phyloP scores from a whole-genome alignment of 495 filamentous ascomycete species.

The Penicillium macrosclerotiorum region DNA sequence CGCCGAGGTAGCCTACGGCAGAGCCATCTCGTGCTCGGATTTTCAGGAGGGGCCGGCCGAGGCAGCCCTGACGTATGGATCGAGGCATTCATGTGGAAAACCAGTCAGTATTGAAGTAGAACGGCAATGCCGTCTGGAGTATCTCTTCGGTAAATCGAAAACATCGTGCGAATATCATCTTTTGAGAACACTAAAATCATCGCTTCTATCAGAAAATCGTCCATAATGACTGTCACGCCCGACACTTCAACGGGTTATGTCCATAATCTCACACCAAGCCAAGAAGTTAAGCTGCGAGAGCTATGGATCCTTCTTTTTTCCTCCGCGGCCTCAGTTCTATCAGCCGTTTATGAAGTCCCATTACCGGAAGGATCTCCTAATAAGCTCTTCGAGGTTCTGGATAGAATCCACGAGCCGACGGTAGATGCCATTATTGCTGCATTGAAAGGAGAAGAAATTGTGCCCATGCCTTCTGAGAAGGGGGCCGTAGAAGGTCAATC shows the following conservation, averaged over 20 bases:
- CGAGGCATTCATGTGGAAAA: conserved; percentile 9
- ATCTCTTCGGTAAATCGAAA: not conserved
- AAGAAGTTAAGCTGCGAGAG: conserved; percentile 18
- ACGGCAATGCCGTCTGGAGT: not conserved
- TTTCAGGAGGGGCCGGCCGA: conserved; percentile 2
- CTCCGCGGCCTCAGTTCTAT: conserved; percentile 13
- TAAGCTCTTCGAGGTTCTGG: conserved; percentile 16
- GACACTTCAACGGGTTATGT: conserved; percentile 11
- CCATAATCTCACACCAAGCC: conserved; percentile 13
- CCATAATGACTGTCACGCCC: conserved; percentile 14
- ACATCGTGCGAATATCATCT: not conserved
- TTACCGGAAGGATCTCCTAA: conserved; percentile 13
- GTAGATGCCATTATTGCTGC: conserved; percentile 19
- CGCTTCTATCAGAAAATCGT: no score
- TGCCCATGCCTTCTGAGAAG: not conserved
- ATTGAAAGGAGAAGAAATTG: conserved; percentile 6
- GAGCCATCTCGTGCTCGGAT: not conserved
- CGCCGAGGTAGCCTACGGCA: conserved; percentile 14
- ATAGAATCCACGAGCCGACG: conserved; percentile 18
- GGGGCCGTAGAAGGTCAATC: not conserved
- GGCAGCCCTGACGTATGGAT: conserved; percentile 1
- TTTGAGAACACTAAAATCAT: no score
- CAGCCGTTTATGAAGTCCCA: conserved; percentile 15
- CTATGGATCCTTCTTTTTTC: conserved; percentile 20
- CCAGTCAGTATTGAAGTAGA: conserved; percentile 1